phyloP scores from a whole-genome alignment of 2,329 filamentous ascomycete species.

The Penicillium paneum region DNA sequence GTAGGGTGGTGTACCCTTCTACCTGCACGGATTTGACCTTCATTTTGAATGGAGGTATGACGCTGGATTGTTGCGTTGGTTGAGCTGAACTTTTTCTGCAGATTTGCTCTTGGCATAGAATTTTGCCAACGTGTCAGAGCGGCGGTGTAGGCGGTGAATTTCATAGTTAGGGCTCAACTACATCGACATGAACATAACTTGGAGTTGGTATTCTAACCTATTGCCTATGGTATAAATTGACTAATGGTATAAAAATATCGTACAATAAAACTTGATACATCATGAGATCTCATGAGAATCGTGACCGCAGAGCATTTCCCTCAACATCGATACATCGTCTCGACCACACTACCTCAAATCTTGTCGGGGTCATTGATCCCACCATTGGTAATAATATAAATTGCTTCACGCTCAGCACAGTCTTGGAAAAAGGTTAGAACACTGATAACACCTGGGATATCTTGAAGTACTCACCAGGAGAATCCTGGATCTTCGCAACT shows the following conservation, averaged over 20 bases:
- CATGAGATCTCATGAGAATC: not conserved
- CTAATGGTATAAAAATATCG: not conserved
- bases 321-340: not conserved
- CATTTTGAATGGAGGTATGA: conserved; percentile 30
- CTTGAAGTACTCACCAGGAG: conserved; percentile 50
- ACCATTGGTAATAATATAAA: conserved; percentile 67
- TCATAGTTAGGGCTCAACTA: not conserved
- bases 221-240: conserved; percentile 1
- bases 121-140: conserved; percentile 20
- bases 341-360: conserved; percentile 36
- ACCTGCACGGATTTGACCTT: conserved; percentile 41
- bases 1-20: conserved; percentile 66
- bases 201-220: not conserved
- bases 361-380: conserved; percentile 68
- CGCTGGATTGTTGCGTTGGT: conserved; percentile 9
- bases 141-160: conserved; percentile 15
- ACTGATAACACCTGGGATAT: rapidly evolving
- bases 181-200: not conserved
- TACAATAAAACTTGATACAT: not conserved
- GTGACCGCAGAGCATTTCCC: not conserved
- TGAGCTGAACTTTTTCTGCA: conserved; percentile 17
- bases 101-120: conserved; percentile 18
- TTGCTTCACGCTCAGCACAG: conserved; percentile 66
- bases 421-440: conserved; percentile 42
- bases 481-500: conserved; percentile 67